Evolutionary conservation across 768 basidiomycete species (phyloP), one percentile per base, ranked within the genome.

Genomic region (Tricholoma matsutake): DNA sequence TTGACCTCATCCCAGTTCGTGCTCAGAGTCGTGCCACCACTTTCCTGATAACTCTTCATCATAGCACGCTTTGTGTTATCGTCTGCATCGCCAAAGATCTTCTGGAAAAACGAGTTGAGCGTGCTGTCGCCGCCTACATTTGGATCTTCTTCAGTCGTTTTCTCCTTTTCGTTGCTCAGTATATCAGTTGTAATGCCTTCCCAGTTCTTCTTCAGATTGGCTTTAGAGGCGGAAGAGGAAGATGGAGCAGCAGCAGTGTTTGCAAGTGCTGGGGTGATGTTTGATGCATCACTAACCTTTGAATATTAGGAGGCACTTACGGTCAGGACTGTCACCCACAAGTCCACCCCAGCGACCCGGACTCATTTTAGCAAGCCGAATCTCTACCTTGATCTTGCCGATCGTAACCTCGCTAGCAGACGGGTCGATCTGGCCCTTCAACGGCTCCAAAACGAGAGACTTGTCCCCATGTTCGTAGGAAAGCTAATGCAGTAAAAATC

Each of bases 1-100:
- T 73, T 78, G 14, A 99, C 94, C 64, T 94, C 92, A 4, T 85
- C 86, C 96, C 96, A 99, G 72, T 97, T 94, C 0, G 96, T 99
- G 76, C 92, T 95, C 41, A 99, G 79, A 0, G 94, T 89, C 8
- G 97, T 99, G 7, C 97, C 97, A 6, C 94, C 94, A 65, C 92
- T 94, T 79, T 99, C 96, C 62, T 83, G 81, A 73, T 92, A 98
- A 70, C 93, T 96, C 83, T 99, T 99, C 87, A 98, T 87, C 95
- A 99, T 99, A 3, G 97, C 97, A 37, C 88, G 84, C 68, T 81
- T 86, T 13, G 96, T 93, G 67, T 99, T 92, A 0, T 94, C 92
- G 66, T 97, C 94, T 25, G 96, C 91, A 71, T 91, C 92, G 6
- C 83, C 81, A 68, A 90, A 99, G 63, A 99, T 85, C 77, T 92